Evolutionary conservation across 768 basidiomycete species (phyloP).

Genomic region (Collybia mongolica): DNA sequence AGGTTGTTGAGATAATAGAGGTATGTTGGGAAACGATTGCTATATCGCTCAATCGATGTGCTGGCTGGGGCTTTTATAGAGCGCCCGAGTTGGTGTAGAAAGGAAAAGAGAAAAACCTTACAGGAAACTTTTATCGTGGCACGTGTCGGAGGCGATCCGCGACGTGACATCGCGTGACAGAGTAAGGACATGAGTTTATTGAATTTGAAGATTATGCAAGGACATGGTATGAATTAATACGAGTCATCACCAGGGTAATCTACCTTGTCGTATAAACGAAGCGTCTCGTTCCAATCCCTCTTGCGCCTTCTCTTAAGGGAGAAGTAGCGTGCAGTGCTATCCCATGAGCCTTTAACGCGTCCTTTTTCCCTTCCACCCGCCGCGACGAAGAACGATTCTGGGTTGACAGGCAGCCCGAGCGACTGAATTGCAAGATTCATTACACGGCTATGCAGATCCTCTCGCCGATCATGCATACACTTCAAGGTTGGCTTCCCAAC

Average conservation of each 20-base stretch:
- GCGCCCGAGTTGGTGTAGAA: constrained; percentile 6
- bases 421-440: constrained; percentile 58
- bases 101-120: neutral
- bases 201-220: neutral
- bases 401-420: constrained; percentile 65
- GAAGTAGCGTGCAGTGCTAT: constrained; percentile 72
- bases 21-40: constrained; percentile 3
- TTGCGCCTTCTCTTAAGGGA: constrained; percentile 77
- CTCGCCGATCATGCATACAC: constrained; percentile 50
- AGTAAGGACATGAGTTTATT: too few relatives aligned
- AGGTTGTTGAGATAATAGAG: constrained; percentile 2
- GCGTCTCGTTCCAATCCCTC: constrained; percentile 87
- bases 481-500: constrained; percentile 60
- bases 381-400: constrained; percentile 62
- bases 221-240: constrained; percentile 7
- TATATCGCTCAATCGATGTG: constrained; percentile 1
- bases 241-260: constrained; percentile 69
- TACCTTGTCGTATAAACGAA: constrained; percentile 77
- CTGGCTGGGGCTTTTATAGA: neutral
- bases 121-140: too few relatives aligned
- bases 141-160: too few relatives aligned
- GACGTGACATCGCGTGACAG: too few relatives aligned
- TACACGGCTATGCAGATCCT: constrained; percentile 60
- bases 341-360: constrained; percentile 65
- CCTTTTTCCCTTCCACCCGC: constrained; percentile 71